Percentiles rank a stretch among this genome's conserved stretches.
phyloP scores from a whole-genome alignment of 352 stramenopile species.

The Peronospora farinosa region DNA sequence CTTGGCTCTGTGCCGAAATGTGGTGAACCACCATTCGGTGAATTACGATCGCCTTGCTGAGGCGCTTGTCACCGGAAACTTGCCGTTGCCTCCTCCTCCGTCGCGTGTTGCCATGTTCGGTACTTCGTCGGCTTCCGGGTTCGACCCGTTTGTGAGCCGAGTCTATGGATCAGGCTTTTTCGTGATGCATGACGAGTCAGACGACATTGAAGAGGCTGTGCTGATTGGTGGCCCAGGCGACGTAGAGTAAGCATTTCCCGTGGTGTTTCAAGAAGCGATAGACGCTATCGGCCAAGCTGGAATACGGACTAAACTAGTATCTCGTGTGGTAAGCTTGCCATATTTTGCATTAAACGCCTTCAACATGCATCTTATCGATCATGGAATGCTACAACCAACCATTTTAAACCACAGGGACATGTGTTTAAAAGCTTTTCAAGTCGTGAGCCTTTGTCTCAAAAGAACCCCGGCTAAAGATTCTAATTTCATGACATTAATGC shows the following conservation, averaged over 20 bases:
- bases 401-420: no score
- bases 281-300: no score
- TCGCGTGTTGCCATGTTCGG: conserved; percentile 70
- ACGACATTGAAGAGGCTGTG: conserved; percentile 27
- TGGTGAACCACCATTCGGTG: conserved; percentile 68
- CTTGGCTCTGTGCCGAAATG: conserved; percentile 38
- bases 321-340: no score
- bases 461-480: no score
- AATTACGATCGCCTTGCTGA: conserved; percentile 45
- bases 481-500: no score
- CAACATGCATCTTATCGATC: no score
- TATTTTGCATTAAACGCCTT: no score
- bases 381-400: no score
- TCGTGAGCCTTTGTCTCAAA: no score
- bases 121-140: conserved; percentile 35
- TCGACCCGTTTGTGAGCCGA: conserved; percentile 29
- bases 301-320: no score
- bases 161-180: conserved; percentile 39
- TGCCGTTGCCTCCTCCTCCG: conserved; percentile 42
- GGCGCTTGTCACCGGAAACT: conserved; percentile 24
- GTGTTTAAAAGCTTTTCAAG: no score
- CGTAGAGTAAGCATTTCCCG: neutral
- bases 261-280: neutral
- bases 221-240: neutral
- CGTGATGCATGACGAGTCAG: conserved; percentile 37